phyloP scores from a whole-genome alignment of 2,329 filamentous ascomycete genomes.

The Sphaerulina vaccinii region DNA sequence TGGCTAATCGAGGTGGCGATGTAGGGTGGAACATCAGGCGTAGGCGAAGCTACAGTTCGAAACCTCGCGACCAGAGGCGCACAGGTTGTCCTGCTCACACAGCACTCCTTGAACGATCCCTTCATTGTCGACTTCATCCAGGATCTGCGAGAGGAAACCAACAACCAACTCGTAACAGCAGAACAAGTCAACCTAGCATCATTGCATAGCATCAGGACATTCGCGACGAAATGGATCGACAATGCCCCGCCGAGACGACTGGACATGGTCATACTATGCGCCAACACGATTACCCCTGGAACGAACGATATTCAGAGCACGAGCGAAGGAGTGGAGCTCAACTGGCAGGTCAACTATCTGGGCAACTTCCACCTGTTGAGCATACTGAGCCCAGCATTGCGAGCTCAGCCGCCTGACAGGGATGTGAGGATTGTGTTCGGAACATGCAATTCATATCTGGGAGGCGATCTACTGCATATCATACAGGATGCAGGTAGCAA shows the following conservation, averaged over 20 bases:
- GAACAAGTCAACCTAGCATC: constrained; percentile 89
- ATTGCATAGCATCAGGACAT: constrained; percentile 84
- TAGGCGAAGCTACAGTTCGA: constrained; percentile 74
- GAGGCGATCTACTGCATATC: constrained; percentile 64
- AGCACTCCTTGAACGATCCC: constrained; percentile 74
- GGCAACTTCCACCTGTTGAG: constrained; percentile 93
- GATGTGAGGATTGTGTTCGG: constrained; percentile 86
- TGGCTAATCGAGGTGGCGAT: constrained; percentile 21
- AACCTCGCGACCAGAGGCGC: constrained; percentile 79
- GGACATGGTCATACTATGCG: constrained; percentile 89
- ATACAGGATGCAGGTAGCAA: constrained; percentile 38
- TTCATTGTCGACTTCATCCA: constrained; percentile 93
- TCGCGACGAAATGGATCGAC: constrained; percentile 97
- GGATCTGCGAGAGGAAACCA: constrained; percentile 72
- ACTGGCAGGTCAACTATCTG: constrained; percentile 93
- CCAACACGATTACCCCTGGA: constrained; percentile 70
- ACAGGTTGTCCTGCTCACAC: constrained; percentile 86
- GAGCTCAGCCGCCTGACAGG: constrained; percentile 87
- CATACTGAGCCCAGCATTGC: constrained; percentile 84
- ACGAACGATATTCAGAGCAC: constrained; percentile 61
- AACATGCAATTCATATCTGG: constrained; percentile 86
- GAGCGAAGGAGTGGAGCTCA: constrained; percentile 74
- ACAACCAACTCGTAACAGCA: constrained; percentile 87
- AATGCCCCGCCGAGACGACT: constrained; percentile 84
- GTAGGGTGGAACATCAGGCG: constrained; percentile 84